Percentiles rank a stretch among this genome's conserved stretches.
These are phyloP conservation scores for Ustilago vetiveriae DNA, from an alignment of 1,284 basidiomycete genomes.

Conservation along the genomic window DNA sequence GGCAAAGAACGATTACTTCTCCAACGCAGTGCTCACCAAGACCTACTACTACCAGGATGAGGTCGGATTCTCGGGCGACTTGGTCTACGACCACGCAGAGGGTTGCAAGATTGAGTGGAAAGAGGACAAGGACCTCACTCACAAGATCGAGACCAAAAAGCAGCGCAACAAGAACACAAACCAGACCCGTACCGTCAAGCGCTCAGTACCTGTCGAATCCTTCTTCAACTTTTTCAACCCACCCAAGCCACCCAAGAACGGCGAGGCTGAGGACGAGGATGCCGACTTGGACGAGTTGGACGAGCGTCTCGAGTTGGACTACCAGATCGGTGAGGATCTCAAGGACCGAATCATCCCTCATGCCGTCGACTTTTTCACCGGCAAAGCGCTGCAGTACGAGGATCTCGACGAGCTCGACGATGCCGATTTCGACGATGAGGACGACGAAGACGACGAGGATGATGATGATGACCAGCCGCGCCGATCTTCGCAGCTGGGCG, in stretches of 20 bases:
- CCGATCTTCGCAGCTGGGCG: constrained; percentile 45
- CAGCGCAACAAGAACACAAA: constrained; percentile 84
- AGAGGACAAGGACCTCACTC: constrained; percentile 96
- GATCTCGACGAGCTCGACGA: constrained; percentile 71
- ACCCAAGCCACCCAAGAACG: constrained; percentile 63
- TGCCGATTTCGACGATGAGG: constrained; percentile 71
- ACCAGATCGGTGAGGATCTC: constrained; percentile 97
- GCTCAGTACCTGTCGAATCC: constrained; percentile 65
- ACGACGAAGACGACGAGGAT: constrained; percentile 65
- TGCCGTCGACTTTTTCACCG: constrained; percentile 87
- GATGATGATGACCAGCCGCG: constrained; percentile 59
- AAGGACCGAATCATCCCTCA: constrained; percentile 97
- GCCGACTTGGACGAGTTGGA: constrained; percentile 72
- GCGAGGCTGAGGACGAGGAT: constrained; percentile 58
- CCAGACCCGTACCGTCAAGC: constrained; percentile 67
- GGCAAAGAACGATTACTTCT: constrained; percentile 82
- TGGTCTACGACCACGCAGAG: constrained; percentile 91
- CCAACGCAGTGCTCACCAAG: constrained; percentile 85
- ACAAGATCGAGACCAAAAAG: constrained; percentile 98
- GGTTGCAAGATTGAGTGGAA: constrained; percentile 95
- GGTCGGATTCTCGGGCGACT: constrained; percentile 92
- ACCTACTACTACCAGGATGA: constrained; percentile 92
- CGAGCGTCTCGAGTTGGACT: constrained; percentile 90
- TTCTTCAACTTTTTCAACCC: constrained; percentile 68
- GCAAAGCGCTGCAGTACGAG: constrained; percentile 92